These are phyloP conservation scores for Starmerella bombicola DNA, from an alignment of 805 yeast species.

Conservation along the genomic window DNA sequence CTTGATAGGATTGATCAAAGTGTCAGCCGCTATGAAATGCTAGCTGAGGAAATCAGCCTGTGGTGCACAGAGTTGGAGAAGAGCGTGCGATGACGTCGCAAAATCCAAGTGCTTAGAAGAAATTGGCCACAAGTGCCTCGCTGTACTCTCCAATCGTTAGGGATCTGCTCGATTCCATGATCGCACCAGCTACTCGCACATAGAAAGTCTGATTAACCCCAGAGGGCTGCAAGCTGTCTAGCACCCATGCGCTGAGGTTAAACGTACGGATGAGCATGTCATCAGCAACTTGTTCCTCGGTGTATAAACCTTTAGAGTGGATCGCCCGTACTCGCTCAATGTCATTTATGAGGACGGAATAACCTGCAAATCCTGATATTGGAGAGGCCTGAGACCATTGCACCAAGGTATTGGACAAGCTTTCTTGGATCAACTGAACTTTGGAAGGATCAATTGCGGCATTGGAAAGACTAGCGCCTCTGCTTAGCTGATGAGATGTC, in stretches of 20 bases:
- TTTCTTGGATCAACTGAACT: slow-evolving; percentile 13
- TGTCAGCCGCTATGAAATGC: slow-evolving; percentile 30
- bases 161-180: slow-evolving; percentile 1
- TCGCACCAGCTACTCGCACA: slow-evolving; percentile 18
- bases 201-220: slow-evolving; percentile 9
- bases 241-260: slow-evolving; percentile 17
- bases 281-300: neutral
- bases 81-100: too few relatives aligned
- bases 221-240: neutral
- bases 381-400: slow-evolving; percentile 20
- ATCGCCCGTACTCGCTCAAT: slow-evolving; percentile 59
- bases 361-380: slow-evolving; percentile 32
- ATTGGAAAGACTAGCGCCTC: slow-evolving; percentile 42
- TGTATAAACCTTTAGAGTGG: neutral
- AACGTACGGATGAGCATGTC: slow-evolving; percentile 31
- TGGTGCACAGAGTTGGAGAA: slow-evolving; percentile 55
- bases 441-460: slow-evolving; percentile 32
- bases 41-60: slow-evolving; percentile 47
- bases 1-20: slow-evolving; percentile 19
- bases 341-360: slow-evolving; percentile 64
- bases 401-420: slow-evolving; percentile 18
- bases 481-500: slow-evolving; percentile 48
- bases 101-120: too few relatives aligned
- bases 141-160: slow-evolving; percentile 4
- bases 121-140: too few relatives aligned